Evolutionary conservation across 1,284 basidiomycete genomes (phyloP).

Genomic region (Ceratobasidium sp.): DNA sequence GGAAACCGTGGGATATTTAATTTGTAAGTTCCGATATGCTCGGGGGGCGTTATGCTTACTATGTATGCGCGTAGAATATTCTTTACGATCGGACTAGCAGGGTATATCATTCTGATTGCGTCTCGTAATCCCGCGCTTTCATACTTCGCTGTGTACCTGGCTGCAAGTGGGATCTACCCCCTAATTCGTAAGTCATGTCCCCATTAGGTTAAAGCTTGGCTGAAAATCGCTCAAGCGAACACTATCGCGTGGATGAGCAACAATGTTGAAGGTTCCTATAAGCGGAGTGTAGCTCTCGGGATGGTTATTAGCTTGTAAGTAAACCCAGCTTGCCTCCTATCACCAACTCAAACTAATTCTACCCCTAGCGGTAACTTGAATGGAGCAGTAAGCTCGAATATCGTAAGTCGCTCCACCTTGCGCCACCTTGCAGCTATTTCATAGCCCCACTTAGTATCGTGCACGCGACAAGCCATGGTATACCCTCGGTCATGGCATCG

Average conservation of each 20-base stretch:
- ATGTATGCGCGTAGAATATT: conserved; percentile 9
- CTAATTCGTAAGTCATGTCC: conserved; percentile 65
- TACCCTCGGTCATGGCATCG: conserved; percentile 59
- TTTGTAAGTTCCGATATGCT: conserved; percentile 3
- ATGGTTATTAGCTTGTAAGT: conserved; percentile 64
- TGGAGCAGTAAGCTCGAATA: conserved; percentile 45
- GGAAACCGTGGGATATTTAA: conserved; percentile 43
- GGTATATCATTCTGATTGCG: conserved; percentile 41
- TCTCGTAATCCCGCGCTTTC: conserved; percentile 48
- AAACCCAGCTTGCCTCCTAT: background rate
- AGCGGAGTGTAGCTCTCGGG: conserved; percentile 60
- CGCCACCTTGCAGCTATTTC: conserved; percentile 51
- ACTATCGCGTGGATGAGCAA: conserved; percentile 59
- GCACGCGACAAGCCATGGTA: conserved; percentile 55
- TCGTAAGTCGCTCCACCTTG: conserved; percentile 25
- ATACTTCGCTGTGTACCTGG: conserved; percentile 60
- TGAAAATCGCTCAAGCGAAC: conserved; percentile 10
- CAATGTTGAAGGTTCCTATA: conserved; percentile 62
- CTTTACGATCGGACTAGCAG: conserved; percentile 37
- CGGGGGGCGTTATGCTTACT: background rate
- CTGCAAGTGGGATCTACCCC: conserved; percentile 68
- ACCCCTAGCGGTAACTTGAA: conserved; percentile 48
- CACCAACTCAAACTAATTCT: background rate
- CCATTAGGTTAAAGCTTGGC: conserved; percentile 46
- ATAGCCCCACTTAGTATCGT: conserved; percentile 49